These are phyloP conservation scores for Syzygium syzygioides DNA, from an alignment of 441 rosid species.

Conservation along the genomic window DNA sequence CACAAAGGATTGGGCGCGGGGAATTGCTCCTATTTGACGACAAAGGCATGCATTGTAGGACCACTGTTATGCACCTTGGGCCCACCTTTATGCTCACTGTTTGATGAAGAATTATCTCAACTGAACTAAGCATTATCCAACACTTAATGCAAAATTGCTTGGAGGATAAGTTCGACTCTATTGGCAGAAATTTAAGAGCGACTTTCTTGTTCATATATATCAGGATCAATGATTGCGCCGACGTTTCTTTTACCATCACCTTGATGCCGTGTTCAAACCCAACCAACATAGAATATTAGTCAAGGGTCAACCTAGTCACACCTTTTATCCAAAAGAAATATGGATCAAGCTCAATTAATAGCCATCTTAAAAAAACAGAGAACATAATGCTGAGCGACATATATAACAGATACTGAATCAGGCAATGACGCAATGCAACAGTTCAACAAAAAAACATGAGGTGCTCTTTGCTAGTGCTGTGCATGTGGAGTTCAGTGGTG, in stretches of 20 bases:
- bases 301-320: accelerated
- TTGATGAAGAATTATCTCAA: neutral
- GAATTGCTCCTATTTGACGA: conserved; percentile 69
- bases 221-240: neutral
- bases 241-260: neutral
- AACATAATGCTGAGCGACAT: neutral
- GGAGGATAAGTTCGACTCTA: neutral
- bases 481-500: neutral
- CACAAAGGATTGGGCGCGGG: conserved; percentile 45
- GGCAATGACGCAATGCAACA: neutral
- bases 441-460: neutral
- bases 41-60: conserved; percentile 46
- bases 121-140: neutral
- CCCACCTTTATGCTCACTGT: neutral
- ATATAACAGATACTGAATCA: neutral
- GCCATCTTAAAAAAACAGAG: neutral
- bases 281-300: neutral
- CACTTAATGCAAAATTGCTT: neutral
- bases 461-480: neutral
- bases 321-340: neutral
- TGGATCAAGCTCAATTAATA: neutral
- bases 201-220: neutral
- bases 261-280: neutral
- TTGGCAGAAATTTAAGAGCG: accelerated
- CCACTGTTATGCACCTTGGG: neutral